Percentiles rank a stretch among this genome's conserved stretches.
Evolutionary conservation across 768 basidiomycete genomes (phyloP).

Genomic region (Auricularia sp.): DNA sequence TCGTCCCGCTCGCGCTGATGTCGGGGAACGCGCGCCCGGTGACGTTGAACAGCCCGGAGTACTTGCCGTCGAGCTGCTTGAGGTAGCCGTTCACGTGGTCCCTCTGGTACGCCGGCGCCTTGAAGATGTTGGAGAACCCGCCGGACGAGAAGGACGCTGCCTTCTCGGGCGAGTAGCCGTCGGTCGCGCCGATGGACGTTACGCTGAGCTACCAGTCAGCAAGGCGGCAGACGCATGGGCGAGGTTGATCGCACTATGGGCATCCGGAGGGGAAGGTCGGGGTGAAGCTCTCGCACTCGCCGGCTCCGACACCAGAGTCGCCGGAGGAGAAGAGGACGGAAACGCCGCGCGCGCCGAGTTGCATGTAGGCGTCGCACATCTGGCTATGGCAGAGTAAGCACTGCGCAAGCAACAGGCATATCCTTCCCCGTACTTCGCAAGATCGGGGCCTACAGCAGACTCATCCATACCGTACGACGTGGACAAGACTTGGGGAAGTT

Average conservation of each 20-base stretch:
- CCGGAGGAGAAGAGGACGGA: conserved; percentile 31
- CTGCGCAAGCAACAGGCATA: no score
- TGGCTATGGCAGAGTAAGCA: conserved; percentile 5
- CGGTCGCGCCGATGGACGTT: conserved; percentile 28
- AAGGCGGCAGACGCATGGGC: neutral
- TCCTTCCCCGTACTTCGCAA: conserved; percentile 17
- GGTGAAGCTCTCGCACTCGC: conserved; percentile 22
- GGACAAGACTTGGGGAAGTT: conserved; percentile 35
- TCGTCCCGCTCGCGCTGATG: conserved; percentile 19
- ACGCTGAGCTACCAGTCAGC: conserved; percentile 13
- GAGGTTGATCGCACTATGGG: conserved; percentile 19
- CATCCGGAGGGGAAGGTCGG: conserved; percentile 28
- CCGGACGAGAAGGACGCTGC: conserved; percentile 25
- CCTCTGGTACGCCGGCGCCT: conserved; percentile 22
- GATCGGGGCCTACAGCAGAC: conserved; percentile 11
- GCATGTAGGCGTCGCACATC: conserved; percentile 27
- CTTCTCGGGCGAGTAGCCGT: conserved; percentile 20
- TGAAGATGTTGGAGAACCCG: conserved; percentile 28
- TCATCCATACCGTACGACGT: conserved; percentile 28
- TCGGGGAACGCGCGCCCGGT: conserved; percentile 18
- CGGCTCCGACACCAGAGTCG: conserved; percentile 25
- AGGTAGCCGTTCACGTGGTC: conserved; percentile 21
- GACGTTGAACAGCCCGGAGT: conserved; percentile 18
- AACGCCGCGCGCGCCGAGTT: conserved; percentile 27
- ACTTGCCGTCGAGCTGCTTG: conserved; percentile 15